These are phyloP conservation scores for Darksidea phi DNA, from an alignment of 495 filamentous ascomycete genomes.

Conservation along the genomic window DNA sequence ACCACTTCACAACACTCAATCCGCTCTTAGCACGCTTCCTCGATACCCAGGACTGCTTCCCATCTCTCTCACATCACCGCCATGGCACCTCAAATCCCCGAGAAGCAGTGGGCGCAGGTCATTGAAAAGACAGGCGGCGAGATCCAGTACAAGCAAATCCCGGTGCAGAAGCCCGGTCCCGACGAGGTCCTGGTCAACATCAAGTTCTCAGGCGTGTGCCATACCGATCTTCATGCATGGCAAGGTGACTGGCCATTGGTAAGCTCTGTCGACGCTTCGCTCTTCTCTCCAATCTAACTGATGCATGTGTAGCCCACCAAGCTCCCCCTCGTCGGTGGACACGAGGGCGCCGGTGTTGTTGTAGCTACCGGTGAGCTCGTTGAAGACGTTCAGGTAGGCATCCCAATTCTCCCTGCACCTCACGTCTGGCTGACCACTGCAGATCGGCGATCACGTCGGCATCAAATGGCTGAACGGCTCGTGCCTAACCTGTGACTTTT, in stretches of 20 bases:
- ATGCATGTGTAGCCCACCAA: conserved; percentile 52
- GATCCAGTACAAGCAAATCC: conserved; percentile 76
- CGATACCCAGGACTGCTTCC: background rate
- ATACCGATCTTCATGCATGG: conserved; percentile 77
- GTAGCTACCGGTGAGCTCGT: conserved; percentile 75
- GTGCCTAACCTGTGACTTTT: conserved; percentile 77
- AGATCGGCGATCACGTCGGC: conserved; percentile 70
- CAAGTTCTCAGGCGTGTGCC: conserved; percentile 90
- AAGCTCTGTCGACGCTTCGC: background rate
- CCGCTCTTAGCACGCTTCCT: background rate
- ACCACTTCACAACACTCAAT: background rate
- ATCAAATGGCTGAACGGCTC: conserved; percentile 91
- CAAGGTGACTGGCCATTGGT: conserved; percentile 83
- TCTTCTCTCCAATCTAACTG: background rate
- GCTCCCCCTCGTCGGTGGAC: conserved; percentile 85
- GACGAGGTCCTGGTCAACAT: conserved; percentile 91
- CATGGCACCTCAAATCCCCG: conserved; percentile 55
- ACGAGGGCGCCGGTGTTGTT: conserved; percentile 83
- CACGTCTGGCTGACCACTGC: background rate
- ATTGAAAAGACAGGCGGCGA: conserved; percentile 74
- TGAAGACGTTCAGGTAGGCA: conserved; percentile 61
- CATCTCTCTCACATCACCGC: conserved; percentile 9
- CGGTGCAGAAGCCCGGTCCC: conserved; percentile 71
- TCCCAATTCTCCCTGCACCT: background rate
- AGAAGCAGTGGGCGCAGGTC: conserved; percentile 83